Evolutionary conservation across 129 eudicot species (phyloP).

Genomic region (Dittrichia graveolens): DNA sequence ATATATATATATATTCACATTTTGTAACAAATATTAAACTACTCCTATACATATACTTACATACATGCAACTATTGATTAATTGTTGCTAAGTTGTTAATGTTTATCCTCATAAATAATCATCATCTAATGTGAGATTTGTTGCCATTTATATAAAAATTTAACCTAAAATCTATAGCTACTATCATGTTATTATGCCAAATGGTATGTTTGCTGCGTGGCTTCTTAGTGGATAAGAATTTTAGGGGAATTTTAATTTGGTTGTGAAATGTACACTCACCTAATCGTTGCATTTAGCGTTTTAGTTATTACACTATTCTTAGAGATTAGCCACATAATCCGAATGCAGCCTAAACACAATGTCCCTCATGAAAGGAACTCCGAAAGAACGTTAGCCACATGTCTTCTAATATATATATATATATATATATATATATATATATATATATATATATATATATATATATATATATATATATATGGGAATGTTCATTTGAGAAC

Average conservation of each 20-base stretch:
- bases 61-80: no score
- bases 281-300: neutral
- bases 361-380: neutral
- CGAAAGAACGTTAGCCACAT: constrained; percentile 14
- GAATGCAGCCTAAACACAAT: neutral
- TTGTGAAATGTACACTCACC: neutral
- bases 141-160: no score
- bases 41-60: no score
- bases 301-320: neutral
- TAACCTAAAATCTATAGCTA: neutral
- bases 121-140: no score
- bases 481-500: no score
- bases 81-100: no score
- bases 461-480: neutral
- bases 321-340: neutral
- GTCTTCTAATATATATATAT: neutral
- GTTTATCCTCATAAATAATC: no score
- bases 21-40: no score
- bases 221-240: constrained; percentile 11
- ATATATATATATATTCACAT: no score
- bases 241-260: neutral
- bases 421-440: neutral
- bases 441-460: neutral
- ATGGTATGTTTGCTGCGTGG: neutral
- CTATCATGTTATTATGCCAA: neutral